Conservation (phyloP, 108 stramenopile genomes). For the Pseudonitzschia delicatissima region DNA sequence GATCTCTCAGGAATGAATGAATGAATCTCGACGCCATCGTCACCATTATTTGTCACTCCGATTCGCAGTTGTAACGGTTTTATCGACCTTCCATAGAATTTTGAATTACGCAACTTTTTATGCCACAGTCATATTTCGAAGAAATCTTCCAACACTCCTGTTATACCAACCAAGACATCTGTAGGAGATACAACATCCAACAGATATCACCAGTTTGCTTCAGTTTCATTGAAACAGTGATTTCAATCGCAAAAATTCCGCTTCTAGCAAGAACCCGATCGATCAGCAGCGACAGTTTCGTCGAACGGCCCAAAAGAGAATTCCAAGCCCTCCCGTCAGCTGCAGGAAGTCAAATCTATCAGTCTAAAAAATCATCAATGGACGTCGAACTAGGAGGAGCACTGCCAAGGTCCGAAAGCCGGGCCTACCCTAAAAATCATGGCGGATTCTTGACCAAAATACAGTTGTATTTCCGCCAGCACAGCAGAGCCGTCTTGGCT, state of each 20-base stretch:
- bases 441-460: conserved; percentile 27
- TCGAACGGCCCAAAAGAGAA: neutral
- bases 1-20: no score
- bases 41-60: no score
- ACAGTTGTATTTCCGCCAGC: conserved; percentile 33
- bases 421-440: conserved; percentile 54
- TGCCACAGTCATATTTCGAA: no score
- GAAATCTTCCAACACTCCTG: no score
- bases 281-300: neutral
- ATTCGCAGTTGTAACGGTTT: no score
- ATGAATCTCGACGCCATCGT: no score
- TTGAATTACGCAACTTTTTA: no score
- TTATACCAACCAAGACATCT: no score
- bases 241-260: conserved; percentile 13
- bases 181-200: no score
- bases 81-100: no score
- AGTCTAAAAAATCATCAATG: neutral
- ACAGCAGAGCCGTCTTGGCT: conserved; percentile 33
- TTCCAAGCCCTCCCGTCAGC: conserved; percentile 9
- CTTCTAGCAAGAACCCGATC: conserved; percentile 4
- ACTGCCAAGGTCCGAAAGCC: conserved; percentile 51
- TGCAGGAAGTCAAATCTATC: conserved; percentile 2
- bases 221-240: no score
- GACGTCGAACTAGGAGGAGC: neutral
- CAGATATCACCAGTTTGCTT: no score